Evolutionary conservation across 176 grass and related monocot species (phyloP).

Genomic region (Triticum urartu): DNA sequence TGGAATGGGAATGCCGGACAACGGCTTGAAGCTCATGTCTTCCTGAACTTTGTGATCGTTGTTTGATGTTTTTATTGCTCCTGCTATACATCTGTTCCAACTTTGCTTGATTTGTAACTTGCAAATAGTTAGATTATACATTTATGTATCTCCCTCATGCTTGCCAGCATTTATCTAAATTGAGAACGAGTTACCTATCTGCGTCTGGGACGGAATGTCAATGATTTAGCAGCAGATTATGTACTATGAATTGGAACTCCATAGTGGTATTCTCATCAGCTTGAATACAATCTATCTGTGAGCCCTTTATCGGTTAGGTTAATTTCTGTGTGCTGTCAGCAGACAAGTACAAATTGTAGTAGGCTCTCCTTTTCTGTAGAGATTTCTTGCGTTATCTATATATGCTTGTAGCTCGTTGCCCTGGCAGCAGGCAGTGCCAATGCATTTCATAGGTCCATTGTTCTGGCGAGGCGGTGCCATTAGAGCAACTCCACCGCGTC

Average conservation of each 20-base stretch:
- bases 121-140: not conserved
- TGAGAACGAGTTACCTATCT: not conserved
- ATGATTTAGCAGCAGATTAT: not conserved
- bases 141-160: not conserved
- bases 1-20: constrained; percentile 95
- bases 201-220: not conserved
- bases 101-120: not conserved
- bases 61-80: not conserved
- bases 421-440: not conserved
- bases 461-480: no score
- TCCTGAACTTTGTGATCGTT: constrained; percentile 28
- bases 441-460: no score
- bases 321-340: not conserved
- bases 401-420: not conserved
- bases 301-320: not conserved
- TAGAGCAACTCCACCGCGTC: no score
- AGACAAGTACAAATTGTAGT: not conserved
- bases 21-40: constrained; percentile 93
- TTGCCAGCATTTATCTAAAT: not conserved
- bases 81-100: constrained; percentile 6
- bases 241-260: not conserved
- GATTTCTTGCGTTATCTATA: constrained; percentile 2
- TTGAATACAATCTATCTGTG: not conserved
- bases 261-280: not conserved
- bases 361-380: not conserved